These are phyloP conservation scores for Talaromyces sp. DNA, from an alignment of 2,329 filamentous ascomycete genomes.

Conservation along the genomic window DNA sequence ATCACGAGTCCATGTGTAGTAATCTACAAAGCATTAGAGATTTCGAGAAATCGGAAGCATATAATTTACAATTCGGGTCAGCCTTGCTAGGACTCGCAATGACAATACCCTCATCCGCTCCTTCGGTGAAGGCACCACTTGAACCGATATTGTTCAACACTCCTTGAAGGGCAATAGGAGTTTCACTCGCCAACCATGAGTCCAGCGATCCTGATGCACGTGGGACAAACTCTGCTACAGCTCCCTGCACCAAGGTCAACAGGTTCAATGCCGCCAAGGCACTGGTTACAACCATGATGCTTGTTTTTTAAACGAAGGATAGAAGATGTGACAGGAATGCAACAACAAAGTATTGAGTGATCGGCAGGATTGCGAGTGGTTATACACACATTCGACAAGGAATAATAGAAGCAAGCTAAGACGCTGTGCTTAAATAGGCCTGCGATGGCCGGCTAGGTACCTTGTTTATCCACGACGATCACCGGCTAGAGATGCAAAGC, in stretches of 20 bases:
- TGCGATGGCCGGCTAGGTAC: neutral
- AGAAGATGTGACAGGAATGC: neutral
- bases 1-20: constrained; percentile 74
- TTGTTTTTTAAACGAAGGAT: neutral
- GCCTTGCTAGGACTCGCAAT: constrained; percentile 56
- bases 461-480: neutral
- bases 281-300: neutral
- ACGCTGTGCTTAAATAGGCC: neutral
- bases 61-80: constrained; percentile 51
- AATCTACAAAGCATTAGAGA: constrained; percentile 50
- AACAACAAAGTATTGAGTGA: neutral
- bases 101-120: constrained; percentile 51
- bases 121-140: constrained; percentile 47
- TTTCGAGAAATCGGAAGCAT: neutral
- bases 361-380: neutral
- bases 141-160: constrained; percentile 56
- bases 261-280: constrained; percentile 18
- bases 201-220: constrained; percentile 23
- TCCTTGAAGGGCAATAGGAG: constrained; percentile 50
- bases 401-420: constrained; percentile 2
- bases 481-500: neutral
- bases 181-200: constrained; percentile 45
- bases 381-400: neutral
- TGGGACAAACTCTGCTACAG: constrained; percentile 10
- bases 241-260: constrained; percentile 13